Evolutionary conservation across 805 yeast genomes (phyloP), one percentile per base, ranked within the genome.

Genomic region (Starmerella gropengiesseri): DNA sequence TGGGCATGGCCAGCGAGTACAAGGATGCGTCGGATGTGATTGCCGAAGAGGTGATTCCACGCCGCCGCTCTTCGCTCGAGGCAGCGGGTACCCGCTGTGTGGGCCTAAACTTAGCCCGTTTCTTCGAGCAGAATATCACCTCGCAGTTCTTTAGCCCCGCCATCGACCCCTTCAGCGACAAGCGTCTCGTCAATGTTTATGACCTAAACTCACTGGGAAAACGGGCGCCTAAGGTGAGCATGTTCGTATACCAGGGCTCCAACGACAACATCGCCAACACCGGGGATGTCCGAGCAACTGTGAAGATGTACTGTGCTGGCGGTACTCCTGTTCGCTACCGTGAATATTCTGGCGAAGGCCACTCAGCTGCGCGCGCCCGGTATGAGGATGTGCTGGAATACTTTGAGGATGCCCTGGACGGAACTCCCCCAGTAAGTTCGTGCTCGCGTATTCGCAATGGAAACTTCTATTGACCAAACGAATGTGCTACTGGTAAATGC

Each of bases 1-100:
- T 42, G 8, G 63, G 63, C 11, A 35, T 59, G 30, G 46, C 50
- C 11, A 39, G 44, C 5, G 59, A 50, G 40, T 59, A 58, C 48
- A 52, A 55, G 11, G 54, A 49, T 18, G 39, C 54, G 14, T 30
- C 36, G 25, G 47, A 44, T 23, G 35, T 43, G n/a, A 23, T 52
- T 3, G 26, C 47, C n/a, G 43, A 37, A 11, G 32, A 40, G 7
- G 23, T 47, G 21, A 31, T 27, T 13, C 51, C 51, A 5, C 45
- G 37, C 30, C 46, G 39, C 23, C 23, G 43, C 2, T 12, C 33
- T 28, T 40, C 45, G n/a, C 48, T 46, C 47, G 36, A 53, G 30
- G 29, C 29, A 1, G 50, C 48, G 12, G 40, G 29, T 16, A 16
- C 39, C 4, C 43, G 37, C 18, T 55, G 60, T 35, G 21, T 46